Evolutionary conservation across 768 basidiomycete species (phyloP), one percentile per base, ranked within the genome.

Genomic region (Podaxis sp.): DNA sequence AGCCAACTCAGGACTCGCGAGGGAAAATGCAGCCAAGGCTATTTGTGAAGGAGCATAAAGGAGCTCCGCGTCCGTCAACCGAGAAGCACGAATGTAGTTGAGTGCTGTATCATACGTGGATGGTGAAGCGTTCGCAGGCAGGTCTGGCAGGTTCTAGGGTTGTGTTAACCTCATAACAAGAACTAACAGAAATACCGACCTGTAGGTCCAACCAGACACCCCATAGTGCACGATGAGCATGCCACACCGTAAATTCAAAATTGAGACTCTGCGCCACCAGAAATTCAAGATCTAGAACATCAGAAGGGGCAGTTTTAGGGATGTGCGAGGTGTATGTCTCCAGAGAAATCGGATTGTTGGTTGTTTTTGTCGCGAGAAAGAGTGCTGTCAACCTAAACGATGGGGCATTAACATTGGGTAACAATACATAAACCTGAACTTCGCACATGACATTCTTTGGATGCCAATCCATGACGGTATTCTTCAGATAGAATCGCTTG

Each of bases 381-480:
- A 99, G 78, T 10, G 95, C 88, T 0, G 97, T 98, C 55, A 98
- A 81, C 96, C 96, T 99, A 67, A 11, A 62, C 52, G 52, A 28
- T 26, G 65, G 24, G 62, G 52, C 24, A 46, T 58, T 56, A 48
- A 52, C 37, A 56, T 62, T 22, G 28, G 7, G 20, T 38, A 41
- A 8, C 36, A 30, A 54, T 24, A 22, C 13, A 60, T 20, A 49
- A 37, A 56, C 53, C 13, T 24, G 36, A 37, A 56, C 38, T 41
- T 75, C 89, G 54, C 70, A 97, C 97, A 99, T 99, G 70, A 99
- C 93, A 70, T 93, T 95, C 76, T 96, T 96, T 0, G 97, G 97
- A 77, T 99, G 97, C 89, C 94, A 98, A 72, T 99, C 97, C 95
- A 99, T 98, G 58, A 95, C 94, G 2, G 96, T 99, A 71, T 99